phyloP scores from a whole-genome alignment of 2,329 filamentous ascomycete genomes.

The Microsporum audouinii region DNA sequence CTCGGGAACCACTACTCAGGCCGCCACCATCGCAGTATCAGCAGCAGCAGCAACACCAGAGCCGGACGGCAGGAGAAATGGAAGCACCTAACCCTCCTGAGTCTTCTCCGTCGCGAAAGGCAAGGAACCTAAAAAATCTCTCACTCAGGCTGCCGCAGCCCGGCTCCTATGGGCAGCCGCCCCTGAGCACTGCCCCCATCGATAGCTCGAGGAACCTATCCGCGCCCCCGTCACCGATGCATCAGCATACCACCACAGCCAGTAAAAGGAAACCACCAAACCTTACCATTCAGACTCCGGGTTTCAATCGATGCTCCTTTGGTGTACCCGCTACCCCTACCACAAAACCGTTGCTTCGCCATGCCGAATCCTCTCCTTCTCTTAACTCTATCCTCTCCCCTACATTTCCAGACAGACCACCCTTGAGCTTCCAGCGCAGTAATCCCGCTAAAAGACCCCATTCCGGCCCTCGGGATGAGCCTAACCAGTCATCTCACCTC shows the following conservation, averaged over 20 bases:
- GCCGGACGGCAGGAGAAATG: neutral
- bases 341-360: slow-evolving; percentile 43
- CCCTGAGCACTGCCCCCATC: slow-evolving; percentile 39
- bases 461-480: slow-evolving; percentile 23
- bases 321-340: slow-evolving; percentile 47
- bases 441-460: slow-evolving; percentile 20
- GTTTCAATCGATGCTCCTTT: slow-evolving; percentile 40
- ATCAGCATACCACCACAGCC: slow-evolving; percentile 39
- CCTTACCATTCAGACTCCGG: slow-evolving; percentile 47
- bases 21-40: neutral
- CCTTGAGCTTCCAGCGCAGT: slow-evolving; percentile 1
- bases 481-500: slow-evolving; percentile 18
- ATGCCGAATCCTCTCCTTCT: slow-evolving; percentile 53
- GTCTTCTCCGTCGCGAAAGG: slow-evolving; percentile 30
- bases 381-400: slow-evolving; percentile 44
- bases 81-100: slow-evolving; percentile 9
- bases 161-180: slow-evolving; percentile 30
- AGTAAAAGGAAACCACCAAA: slow-evolving; percentile 47
- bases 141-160: slow-evolving; percentile 49
- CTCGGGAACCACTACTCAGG: neutral
- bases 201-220: slow-evolving; percentile 36
- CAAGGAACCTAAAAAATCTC: slow-evolving; percentile 52
- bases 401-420: slow-evolving; percentile 16
- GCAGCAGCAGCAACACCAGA: neutral
- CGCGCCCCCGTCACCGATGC: slow-evolving; percentile 46